Conservation (phyloP, 257 asterid species). For the Vinca minor region DNA sequence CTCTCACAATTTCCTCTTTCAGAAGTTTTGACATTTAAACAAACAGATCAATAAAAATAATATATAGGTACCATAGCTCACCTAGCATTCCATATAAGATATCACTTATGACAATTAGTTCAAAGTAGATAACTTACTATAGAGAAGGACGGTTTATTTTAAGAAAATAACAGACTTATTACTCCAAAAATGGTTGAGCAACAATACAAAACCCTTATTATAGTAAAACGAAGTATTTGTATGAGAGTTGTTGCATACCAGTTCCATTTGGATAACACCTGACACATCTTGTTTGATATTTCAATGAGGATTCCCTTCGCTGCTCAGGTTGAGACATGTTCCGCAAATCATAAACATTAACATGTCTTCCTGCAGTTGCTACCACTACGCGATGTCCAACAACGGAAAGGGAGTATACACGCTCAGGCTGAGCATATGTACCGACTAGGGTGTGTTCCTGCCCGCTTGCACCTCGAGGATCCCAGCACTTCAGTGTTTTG, state of each 20-base stretch:
- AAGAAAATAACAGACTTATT: background rate
- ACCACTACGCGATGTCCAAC: slow-evolving; percentile 84
- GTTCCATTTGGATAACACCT: slow-evolving; percentile 92
- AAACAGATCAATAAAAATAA: background rate
- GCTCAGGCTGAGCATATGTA: slow-evolving; percentile 87
- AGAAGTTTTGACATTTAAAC: background rate
- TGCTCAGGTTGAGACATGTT: slow-evolving; percentile 97
- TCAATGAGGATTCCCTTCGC: slow-evolving; percentile 86
- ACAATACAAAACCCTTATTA: background rate
- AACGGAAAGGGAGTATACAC: slow-evolving; percentile 87
- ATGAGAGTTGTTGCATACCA: slow-evolving; percentile 36
- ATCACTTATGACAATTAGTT: background rate
- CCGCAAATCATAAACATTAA: slow-evolving; percentile 78
- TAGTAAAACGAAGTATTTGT: background rate
- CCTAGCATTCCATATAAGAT: background rate
- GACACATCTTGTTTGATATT: slow-evolving; percentile 90
- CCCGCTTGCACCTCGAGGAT: slow-evolving; percentile 94
- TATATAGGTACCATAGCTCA: too few relatives aligned
- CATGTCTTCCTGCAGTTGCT: slow-evolving; percentile 98
- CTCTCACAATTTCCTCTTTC: background rate
- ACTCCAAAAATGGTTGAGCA: background rate
- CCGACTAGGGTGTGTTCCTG: slow-evolving; percentile 84
- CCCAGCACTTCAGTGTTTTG: slow-evolving; percentile 94
- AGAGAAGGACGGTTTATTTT: background rate
- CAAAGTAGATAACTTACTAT: background rate